Conservation (phyloP, 2,329 filamentous ascomycete genomes). For the Monilinia fructigena region DNA sequence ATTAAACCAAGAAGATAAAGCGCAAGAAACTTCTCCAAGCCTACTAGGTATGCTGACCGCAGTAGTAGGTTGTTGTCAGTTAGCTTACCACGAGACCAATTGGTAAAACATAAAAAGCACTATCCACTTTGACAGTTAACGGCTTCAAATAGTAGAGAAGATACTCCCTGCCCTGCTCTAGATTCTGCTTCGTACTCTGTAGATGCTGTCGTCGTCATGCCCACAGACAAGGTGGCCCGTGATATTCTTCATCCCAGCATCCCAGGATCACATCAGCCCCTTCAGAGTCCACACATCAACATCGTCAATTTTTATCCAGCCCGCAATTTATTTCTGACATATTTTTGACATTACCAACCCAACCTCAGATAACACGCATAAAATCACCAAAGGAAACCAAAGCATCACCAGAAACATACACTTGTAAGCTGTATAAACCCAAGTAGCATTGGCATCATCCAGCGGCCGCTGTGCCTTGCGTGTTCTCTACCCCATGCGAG, state of each 20-base stretch:
- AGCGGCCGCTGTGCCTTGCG: slow-evolving; percentile 15
- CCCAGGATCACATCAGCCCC: slow-evolving; percentile 4
- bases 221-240: slow-evolving; percentile 9
- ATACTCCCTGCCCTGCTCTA: too few species aligned
- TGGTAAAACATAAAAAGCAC: neutral
- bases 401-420: neutral
- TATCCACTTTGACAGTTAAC: neutral
- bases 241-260: slow-evolving; percentile 11
- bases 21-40: neutral
- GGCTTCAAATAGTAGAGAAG: neutral
- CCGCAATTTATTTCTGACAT: neutral
- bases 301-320: neutral
- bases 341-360: too few species aligned
- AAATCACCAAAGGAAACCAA: neutral
- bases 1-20: neutral
- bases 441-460: neutral
- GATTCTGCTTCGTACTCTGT: too few species aligned
- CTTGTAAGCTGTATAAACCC: neutral
- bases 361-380: neutral
- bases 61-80: neutral
- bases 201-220: neutral
- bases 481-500: slow-evolving; percentile 10
- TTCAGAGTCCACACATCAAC: neutral
- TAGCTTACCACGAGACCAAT: neutral
- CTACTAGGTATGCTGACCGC: neutral